Evolutionary conservation across 2,329 filamentous ascomycete species (phyloP).

Genomic region (Amphichorda felina): DNA sequence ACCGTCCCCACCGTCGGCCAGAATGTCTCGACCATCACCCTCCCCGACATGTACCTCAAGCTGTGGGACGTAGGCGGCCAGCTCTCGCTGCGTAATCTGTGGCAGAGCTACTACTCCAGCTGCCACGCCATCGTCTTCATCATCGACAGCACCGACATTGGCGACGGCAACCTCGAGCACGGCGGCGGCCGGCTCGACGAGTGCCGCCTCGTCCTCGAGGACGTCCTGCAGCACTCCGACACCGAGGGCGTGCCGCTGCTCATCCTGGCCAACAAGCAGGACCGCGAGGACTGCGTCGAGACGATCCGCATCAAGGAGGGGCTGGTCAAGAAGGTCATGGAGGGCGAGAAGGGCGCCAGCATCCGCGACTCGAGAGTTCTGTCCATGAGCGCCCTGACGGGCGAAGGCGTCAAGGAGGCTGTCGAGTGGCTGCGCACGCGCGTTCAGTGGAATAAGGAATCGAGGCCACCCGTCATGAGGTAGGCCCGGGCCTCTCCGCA

Average conservation of each 20-base stretch:
- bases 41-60: conserved; percentile 94
- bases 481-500: conserved; percentile 24
- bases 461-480: conserved; percentile 82
- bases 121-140: conserved; percentile 98
- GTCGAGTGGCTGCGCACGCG: conserved; percentile 93
- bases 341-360: conserved; percentile 77
- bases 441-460: conserved; percentile 95
- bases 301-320: conserved; percentile 97
- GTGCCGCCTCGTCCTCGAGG: conserved; percentile 80
- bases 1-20: conserved; percentile 96
- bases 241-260: conserved; percentile 85
- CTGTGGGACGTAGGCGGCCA: conserved; percentile 98
- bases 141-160: conserved; percentile 88
- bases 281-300: conserved; percentile 93
- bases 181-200: conserved; percentile 59
- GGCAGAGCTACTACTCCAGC: conserved; percentile 90
- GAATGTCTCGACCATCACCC: conserved; percentile 83
- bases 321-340: conserved; percentile 87
- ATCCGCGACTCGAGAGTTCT: conserved; percentile 86
- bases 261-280: conserved; percentile 94
- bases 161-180: conserved; percentile 58
- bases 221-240: conserved; percentile 76
- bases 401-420: conserved; percentile 79
- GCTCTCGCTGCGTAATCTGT: conserved; percentile 74
- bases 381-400: conserved; percentile 82